A percentile compares a stretch with the other conserved stretches of the same genome.
phyloP scores from a whole-genome alignment of 2,329 filamentous ascomycete species.

The Phaeoacremonium minimum region DNA sequence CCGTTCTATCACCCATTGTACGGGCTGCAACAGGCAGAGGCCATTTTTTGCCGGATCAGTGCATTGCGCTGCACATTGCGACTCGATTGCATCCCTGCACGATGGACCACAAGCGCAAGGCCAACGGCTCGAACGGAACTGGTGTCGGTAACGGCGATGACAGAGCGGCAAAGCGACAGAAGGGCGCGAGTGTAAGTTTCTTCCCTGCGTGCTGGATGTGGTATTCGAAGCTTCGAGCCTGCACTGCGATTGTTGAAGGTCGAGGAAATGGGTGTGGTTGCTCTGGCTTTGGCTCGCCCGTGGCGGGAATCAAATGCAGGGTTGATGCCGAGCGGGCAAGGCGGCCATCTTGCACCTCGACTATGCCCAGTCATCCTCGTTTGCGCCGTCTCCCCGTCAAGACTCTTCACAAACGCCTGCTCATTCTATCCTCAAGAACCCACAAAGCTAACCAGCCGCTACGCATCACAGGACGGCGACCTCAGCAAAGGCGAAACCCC shows the following conservation, averaged over 20 bases:
- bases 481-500: conserved; percentile 54
- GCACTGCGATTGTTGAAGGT: no score
- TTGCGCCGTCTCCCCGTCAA: no score
- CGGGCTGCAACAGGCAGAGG: conserved; percentile 2
- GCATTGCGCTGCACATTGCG: conserved; percentile 2
- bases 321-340: conserved; percentile 2
- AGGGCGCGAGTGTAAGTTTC: no score
- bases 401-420: no score
- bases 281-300: no score
- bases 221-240: no score
- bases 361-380: no score
- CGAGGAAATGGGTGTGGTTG: no score
- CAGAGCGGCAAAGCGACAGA: conserved; percentile 52
- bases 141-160: conserved; percentile 42
- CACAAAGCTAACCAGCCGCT: no score
- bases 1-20: neutral
- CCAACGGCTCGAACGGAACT: conserved; percentile 35
- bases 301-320: conserved; percentile 3
- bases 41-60: neutral
- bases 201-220: no score
- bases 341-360: conserved; percentile 7
- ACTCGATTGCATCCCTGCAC: conserved; percentile 11
- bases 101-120: conserved; percentile 57
- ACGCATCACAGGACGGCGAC: conserved; percentile 38
- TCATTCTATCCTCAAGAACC: no score